Conservation (phyloP, 1,139 yeast species). For the Fermentozyma sake region DNA sequence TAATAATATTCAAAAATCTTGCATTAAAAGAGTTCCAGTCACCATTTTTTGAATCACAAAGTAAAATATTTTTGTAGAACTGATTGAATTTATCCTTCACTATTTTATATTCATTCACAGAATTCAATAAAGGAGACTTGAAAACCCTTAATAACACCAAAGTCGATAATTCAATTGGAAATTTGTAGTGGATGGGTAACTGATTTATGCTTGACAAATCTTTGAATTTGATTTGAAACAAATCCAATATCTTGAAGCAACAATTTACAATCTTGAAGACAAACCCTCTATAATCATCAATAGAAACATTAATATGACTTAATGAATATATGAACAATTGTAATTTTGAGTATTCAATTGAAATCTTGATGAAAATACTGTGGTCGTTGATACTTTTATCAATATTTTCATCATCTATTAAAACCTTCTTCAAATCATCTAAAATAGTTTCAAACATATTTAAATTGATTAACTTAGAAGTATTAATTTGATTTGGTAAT, state of each 20-base stretch:
- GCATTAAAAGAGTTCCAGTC: conserved; percentile 25
- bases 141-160: conserved; percentile 31
- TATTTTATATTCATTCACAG: conserved; percentile 25
- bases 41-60: conserved; percentile 9
- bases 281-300: conserved; percentile 26
- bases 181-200: conserved; percentile 39
- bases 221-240: conserved; percentile 20
- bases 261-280: conserved; percentile 28
- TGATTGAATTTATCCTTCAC: conserved; percentile 27
- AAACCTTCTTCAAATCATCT: conserved; percentile 23
- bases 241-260: conserved; percentile 25
- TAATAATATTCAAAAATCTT: conserved; percentile 26
- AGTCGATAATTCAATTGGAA: conserved; percentile 33
- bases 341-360: conserved; percentile 37
- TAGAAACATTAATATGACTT: conserved; percentile 24
- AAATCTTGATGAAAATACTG: conserved; percentile 30
- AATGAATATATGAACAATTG: conserved; percentile 38
- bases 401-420: conserved; percentile 10
- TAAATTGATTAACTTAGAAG: conserved; percentile 32
- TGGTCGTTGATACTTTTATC: no score
- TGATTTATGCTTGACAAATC: conserved; percentile 23
- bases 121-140: conserved; percentile 33
- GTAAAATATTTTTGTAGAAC: conserved; percentile 19
- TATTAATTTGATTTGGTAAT: conserved; percentile 19
- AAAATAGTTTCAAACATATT: conserved; percentile 44